A percentile compares a stretch with the other conserved stretches of the same genome.
phyloP scores from a whole-genome alignment of 768 basidiomycete species.

The Pleurotus tuoliensis region DNA sequence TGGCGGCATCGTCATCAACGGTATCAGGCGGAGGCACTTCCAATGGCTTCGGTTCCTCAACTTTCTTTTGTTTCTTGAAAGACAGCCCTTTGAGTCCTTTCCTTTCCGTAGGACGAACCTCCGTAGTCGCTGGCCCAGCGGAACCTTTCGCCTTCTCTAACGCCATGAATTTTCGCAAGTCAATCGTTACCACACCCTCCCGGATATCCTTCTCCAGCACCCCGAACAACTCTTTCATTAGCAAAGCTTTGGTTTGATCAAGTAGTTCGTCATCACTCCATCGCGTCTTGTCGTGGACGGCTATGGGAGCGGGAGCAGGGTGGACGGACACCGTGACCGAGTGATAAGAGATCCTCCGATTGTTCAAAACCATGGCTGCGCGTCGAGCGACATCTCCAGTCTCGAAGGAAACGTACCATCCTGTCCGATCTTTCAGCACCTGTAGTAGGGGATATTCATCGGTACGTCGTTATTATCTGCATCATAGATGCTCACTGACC shows the following conservation, averaged over 20 bases:
- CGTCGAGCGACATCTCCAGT: conserved; percentile 59
- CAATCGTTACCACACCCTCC: conserved; percentile 54
- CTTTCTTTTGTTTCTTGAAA: conserved; percentile 43
- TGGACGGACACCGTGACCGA: conserved; percentile 54
- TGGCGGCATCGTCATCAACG: conserved; percentile 29
- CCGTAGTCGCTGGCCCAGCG: conserved; percentile 19
- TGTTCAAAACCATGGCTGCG: conserved; percentile 61
- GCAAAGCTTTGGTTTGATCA: conserved; percentile 48
- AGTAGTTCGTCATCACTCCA: conserved; percentile 55
- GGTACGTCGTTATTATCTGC: conserved; percentile 7
- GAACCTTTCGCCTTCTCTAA: conserved; percentile 44
- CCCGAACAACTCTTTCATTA: conserved; percentile 51
- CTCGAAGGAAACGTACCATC: conserved; percentile 81
- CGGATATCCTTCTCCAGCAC: conserved; percentile 63
- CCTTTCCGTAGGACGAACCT: conserved; percentile 27
- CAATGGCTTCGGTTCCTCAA: conserved; percentile 34
- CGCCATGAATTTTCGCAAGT: conserved; percentile 47
- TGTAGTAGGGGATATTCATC: conserved; percentile 21
- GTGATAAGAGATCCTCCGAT: conserved; percentile 55
- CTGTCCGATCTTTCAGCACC: conserved; percentile 67
- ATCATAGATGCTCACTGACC: conserved; percentile 39
- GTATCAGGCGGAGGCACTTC: conserved; percentile 35
- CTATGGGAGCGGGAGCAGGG: conserved; percentile 31
- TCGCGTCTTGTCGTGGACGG: conserved; percentile 34
- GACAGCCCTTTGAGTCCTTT: conserved; percentile 43